Base-by-base conservation (phyloP, 2,329 filamentous ascomycete genomes). In the Xylariaceae sp. region DNA sequence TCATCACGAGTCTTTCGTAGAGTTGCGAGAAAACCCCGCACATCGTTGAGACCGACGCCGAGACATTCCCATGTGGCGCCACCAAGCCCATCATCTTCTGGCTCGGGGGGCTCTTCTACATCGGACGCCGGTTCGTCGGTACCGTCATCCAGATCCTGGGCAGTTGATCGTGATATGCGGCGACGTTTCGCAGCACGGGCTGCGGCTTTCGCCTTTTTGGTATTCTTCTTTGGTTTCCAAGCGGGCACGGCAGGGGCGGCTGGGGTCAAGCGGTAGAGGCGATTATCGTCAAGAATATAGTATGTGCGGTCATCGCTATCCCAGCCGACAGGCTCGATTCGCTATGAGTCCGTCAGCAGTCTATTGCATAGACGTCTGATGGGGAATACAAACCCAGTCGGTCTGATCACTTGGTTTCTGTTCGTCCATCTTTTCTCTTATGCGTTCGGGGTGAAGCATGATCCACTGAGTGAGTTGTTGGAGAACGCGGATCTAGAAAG, bases 391-490 rank as follows among this genome's bases (percentile, higher is more conserved):
- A 72, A 93, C 90, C 91, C 91, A 96, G 62, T 78, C 74, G 19
- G 83, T 82, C 65, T 95, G 89, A 42, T 95, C 90, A 16, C 68
- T 76, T 45, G 95, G 90, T 55, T 83, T 86, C 53, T 85, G 82
- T 61, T 93, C 88, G 7, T 84, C 81, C 81, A 96, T 90, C 66
- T 82, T 85, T 52, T 93, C 88, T 39, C 93, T 80, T 53, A 98
- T 83, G 32, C 87, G 82, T 59, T 96, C 91, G 6, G 90, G 83
- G 54, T 94, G 89, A 64, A 85, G 81, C 73, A 97, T 84, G 1
- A 88, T 85, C 85, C 93, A 95, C 61, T 87, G 80, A 0, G 89
- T 92, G 56, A 98, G 77, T 62, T 94, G 89, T 53, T 96, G 90
- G 22, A 98, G 72, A 3, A 97, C 80, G 53, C 76, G 77, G 37